Conservation (phyloP, 331 rosid genomes). For the Quercus phellos region DNA sequence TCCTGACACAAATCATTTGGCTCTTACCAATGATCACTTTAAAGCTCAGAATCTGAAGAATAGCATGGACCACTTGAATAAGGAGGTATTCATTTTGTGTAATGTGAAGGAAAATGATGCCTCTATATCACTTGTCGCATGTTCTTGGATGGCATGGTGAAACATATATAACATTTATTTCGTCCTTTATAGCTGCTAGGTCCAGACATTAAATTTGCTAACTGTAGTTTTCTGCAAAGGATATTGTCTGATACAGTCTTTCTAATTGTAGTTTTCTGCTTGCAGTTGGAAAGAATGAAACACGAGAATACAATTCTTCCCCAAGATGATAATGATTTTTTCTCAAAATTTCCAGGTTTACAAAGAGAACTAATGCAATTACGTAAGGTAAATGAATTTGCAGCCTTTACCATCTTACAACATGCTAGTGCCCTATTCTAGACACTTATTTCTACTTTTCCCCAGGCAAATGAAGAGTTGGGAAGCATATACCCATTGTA, state of each 20-base stretch:
- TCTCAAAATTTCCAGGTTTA: slow-evolving; percentile 55
- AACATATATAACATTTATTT: slow-evolving; percentile 1
- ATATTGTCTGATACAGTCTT: background rate
- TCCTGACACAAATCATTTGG: slow-evolving; percentile 44
- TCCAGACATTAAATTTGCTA: background rate
- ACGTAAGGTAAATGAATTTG: slow-evolving; percentile 52
- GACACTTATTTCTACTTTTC: slow-evolving; percentile 16
- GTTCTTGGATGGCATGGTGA: background rate
- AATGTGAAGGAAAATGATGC: slow-evolving; percentile 5
- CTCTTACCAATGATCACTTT: slow-evolving; percentile 39
- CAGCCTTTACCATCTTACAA: slow-evolving; percentile 8
- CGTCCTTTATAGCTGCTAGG: background rate
- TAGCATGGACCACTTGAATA: slow-evolving; percentile 67
- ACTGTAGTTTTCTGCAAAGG: background rate
- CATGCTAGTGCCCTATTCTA: background rate
- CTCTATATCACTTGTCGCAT: background rate
- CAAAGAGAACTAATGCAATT: slow-evolving; percentile 67
- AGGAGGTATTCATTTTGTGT: slow-evolving; percentile 52
- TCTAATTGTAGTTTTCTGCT: slow-evolving; percentile 22
- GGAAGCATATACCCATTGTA: slow-evolving; percentile 68
- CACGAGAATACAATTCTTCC: slow-evolving; percentile 56
- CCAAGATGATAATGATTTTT: slow-evolving; percentile 39
- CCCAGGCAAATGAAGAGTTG: slow-evolving; percentile 82
- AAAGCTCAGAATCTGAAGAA: slow-evolving; percentile 55
- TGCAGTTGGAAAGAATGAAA: slow-evolving; percentile 91